A percentile compares a stretch with the other conserved stretches of the same genome.
phyloP scores from a whole-genome alignment of 1,284 basidiomycete genomes.

The Leucoagaricus sp. region DNA sequence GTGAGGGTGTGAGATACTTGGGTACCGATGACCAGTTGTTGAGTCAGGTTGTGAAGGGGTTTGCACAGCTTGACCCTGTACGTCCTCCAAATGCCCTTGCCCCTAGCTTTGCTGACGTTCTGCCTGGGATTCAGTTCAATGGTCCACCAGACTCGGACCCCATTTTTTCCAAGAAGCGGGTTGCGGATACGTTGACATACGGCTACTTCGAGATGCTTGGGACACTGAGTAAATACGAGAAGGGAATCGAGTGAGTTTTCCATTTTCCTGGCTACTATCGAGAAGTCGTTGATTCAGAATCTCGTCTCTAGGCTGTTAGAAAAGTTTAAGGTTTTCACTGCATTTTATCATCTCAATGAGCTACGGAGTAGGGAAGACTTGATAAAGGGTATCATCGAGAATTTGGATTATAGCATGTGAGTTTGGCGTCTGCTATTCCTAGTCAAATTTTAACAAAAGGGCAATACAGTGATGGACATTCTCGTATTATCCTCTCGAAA shows the following conservation, averaged over 20 bases:
- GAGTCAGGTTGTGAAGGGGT: conserved; percentile 82
- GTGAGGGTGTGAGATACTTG: conserved; percentile 86
- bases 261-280: background rate
- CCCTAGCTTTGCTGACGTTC: background rate
- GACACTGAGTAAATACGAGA: conserved; percentile 81
- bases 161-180: conserved; percentile 83
- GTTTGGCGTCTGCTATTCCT: background rate
- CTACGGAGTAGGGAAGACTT: conserved; percentile 90
- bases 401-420: conserved; percentile 88
- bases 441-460: background rate
- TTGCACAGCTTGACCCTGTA: conserved; percentile 92
- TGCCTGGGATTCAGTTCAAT: conserved; percentile 51
- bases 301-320: conserved; percentile 71
- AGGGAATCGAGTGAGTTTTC: conserved; percentile 82
- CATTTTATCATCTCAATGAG: conserved; percentile 93
- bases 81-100: conserved; percentile 26
- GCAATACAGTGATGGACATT: conserved; percentile 81
- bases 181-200: conserved; percentile 83
- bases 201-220: conserved; percentile 98
- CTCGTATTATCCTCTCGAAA: conserved; percentile 89
- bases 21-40: conserved; percentile 85
- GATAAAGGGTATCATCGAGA: conserved; percentile 88
- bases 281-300: background rate
- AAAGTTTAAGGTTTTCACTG: conserved; percentile 91
- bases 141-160: conserved; percentile 71